These are phyloP conservation scores for Trypanosoma boissoni DNA, from an alignment of 208 protist genomes.

Conservation along the genomic window DNA sequence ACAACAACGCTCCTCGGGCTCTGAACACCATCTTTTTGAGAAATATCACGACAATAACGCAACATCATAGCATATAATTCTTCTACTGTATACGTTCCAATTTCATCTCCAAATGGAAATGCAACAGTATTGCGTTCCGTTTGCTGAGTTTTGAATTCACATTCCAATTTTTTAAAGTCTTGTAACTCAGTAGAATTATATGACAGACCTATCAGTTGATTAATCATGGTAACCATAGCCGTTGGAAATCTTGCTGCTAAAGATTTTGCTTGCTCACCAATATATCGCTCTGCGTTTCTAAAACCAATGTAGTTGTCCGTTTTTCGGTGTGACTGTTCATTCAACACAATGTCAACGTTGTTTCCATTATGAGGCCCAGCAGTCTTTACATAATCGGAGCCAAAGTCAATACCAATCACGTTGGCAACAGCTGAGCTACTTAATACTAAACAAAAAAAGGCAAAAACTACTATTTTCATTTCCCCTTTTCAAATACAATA, in stretches of 20 bases:
- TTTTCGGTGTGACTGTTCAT: slow-evolving; percentile 93
- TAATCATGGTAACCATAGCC: slow-evolving; percentile 56
- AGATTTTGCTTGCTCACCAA: slow-evolving; percentile 84
- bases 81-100: slow-evolving; percentile 71
- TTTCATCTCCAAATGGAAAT: slow-evolving; percentile 43
- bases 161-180: slow-evolving; percentile 37
- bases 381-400: slow-evolving; percentile 83
- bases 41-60: slow-evolving; percentile 49
- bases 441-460: slow-evolving; percentile 13
- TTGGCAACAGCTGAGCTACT: slow-evolving; percentile 25
- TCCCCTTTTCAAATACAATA: slow-evolving; percentile 16
- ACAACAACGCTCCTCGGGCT: slow-evolving; percentile 76
- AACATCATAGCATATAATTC: slow-evolving; percentile 90
- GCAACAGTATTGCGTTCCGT: slow-evolving; percentile 35
- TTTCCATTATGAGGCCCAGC: slow-evolving; percentile 62
- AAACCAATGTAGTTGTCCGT: slow-evolving; percentile 91
- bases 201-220: slow-evolving; percentile 57
- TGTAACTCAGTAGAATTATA: slow-evolving; percentile 25
- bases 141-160: slow-evolving; percentile 31
- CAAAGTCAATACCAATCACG: slow-evolving; percentile 87
- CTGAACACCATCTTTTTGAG: slow-evolving; percentile 44
- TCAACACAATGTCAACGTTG: slow-evolving; percentile 92
- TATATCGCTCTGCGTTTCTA: slow-evolving; percentile 83
- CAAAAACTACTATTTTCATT: slow-evolving; percentile 14
- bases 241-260: slow-evolving; percentile 88